Conservation (phyloP, 805 yeast genomes). For the Kazachstania viticola region DNA sequence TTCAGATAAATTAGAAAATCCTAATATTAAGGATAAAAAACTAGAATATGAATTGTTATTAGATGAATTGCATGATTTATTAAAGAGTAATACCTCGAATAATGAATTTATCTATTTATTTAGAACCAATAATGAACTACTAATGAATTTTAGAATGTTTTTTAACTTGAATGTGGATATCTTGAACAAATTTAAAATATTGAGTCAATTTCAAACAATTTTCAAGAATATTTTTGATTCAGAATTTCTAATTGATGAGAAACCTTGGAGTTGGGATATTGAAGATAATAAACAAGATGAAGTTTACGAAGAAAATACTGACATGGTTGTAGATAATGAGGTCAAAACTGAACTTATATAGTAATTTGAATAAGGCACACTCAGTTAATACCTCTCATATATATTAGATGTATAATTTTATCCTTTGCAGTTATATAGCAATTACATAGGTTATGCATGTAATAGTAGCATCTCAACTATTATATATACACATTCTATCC, state of each 20-base stretch:
- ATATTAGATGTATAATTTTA: no score
- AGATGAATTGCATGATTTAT: conserved; percentile 20
- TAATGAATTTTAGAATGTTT: conserved; percentile 17
- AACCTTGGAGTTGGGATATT: conserved; percentile 7
- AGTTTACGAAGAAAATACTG: no score
- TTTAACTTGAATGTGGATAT: conserved; percentile 15
- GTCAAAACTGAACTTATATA: no score
- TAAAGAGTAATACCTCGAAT: conserved; percentile 14
- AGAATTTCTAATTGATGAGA: conserved; percentile 12
- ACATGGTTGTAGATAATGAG: no score
- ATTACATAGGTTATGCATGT: no score
- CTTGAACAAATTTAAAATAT: conserved; percentile 13
- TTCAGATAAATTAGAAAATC: conserved; percentile 5
- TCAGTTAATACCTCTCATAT: no score
- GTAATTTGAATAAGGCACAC: no score
- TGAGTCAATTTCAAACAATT: conserved; percentile 14
- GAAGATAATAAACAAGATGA: background rate
- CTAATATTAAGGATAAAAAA: conserved; percentile 2
- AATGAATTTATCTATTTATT: conserved; percentile 21
- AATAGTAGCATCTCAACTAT: no score
- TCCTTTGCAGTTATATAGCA: no score
- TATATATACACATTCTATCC: no score
- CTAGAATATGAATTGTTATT: conserved; percentile 17
- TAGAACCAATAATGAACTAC: conserved; percentile 17
- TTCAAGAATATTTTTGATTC: conserved; percentile 14